Evolutionary conservation across 2,329 filamentous ascomycete genomes (phyloP).

Genomic region (Trichophyton simii): DNA sequence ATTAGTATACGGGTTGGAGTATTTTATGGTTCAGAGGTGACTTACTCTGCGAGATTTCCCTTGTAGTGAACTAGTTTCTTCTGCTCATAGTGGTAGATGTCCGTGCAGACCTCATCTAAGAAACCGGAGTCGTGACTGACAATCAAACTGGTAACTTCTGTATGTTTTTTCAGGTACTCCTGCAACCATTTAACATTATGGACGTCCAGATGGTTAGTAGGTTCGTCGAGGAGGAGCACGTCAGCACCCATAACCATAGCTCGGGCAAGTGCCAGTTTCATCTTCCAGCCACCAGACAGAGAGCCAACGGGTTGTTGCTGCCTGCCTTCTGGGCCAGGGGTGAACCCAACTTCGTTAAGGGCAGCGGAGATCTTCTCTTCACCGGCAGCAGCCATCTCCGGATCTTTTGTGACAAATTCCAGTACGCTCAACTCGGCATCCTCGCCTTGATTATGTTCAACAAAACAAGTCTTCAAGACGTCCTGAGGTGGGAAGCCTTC

Average conservation of each 20-base stretch:
- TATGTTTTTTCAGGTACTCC: conserved; percentile 88
- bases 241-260: conserved; percentile 97
- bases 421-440: conserved; percentile 93
- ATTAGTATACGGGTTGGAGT: conserved; percentile 9
- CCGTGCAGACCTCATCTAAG: conserved; percentile 91
- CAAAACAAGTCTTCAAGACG: conserved; percentile 87
- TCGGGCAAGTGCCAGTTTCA: conserved; percentile 92
- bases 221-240: conserved; percentile 91
- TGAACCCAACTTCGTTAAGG: conserved; percentile 86
- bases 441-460: conserved; percentile 98
- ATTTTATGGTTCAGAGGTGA: not conserved
- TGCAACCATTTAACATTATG: conserved; percentile 93
- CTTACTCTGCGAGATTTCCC: conserved; percentile 37
- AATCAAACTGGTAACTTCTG: conserved; percentile 92
- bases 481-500: conserved; percentile 93
- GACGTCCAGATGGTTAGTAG: conserved; percentile 96
- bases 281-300: conserved; percentile 97
- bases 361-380: conserved; percentile 70
- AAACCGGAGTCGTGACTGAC: conserved; percentile 98
- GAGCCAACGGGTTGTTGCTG: conserved; percentile 87
- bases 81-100: conserved; percentile 97
- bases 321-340: conserved; percentile 71
- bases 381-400: conserved; percentile 67
- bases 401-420: conserved; percentile 83
- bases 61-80: conserved; percentile 66